These are phyloP conservation scores for Wickerhamiella azyma DNA, from an alignment of 805 yeast genomes.

Conservation along the genomic window DNA sequence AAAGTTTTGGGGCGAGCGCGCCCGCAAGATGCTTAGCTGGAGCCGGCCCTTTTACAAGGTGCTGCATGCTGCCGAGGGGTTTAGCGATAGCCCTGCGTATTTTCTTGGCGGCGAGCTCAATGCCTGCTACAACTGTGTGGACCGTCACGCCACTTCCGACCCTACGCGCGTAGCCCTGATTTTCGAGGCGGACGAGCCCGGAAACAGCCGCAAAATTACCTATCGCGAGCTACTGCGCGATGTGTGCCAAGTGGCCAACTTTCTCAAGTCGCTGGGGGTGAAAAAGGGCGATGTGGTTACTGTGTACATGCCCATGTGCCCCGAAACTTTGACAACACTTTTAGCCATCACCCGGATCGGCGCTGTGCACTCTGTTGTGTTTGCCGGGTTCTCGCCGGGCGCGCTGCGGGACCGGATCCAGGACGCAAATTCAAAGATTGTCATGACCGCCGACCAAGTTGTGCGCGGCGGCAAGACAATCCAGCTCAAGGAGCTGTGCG, in stretches of 20 bases:
- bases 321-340: constrained; percentile 62
- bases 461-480: constrained; percentile 72
- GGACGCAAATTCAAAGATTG: constrained; percentile 58
- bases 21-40: constrained; percentile 39
- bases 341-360: constrained; percentile 71
- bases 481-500: constrained; percentile 69
- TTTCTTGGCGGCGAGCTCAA: constrained; percentile 67
- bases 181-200: constrained; percentile 72
- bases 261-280: constrained; percentile 51
- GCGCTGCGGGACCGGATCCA: constrained; percentile 57
- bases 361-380: constrained; percentile 72
- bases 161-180: constrained; percentile 63
- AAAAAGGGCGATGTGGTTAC: constrained; percentile 77
- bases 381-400: constrained; percentile 71
- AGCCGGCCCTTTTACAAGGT: constrained; percentile 34
- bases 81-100: constrained; percentile 42
- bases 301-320: constrained; percentile 75
- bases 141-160: constrained; percentile 57
- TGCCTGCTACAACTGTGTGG: constrained; percentile 71
- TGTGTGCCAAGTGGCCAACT: constrained; percentile 60
- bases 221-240: constrained; percentile 59
- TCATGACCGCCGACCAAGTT: constrained; percentile 71
- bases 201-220: constrained; percentile 46
- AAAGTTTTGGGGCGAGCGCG: constrained; percentile 41
- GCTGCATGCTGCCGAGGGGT: constrained; percentile 9